Percentiles rank a stretch among this genome's conserved stretches.
Conservation (phyloP, 1,139 yeast species). For the Lodderomyces elongisporus region DNA sequence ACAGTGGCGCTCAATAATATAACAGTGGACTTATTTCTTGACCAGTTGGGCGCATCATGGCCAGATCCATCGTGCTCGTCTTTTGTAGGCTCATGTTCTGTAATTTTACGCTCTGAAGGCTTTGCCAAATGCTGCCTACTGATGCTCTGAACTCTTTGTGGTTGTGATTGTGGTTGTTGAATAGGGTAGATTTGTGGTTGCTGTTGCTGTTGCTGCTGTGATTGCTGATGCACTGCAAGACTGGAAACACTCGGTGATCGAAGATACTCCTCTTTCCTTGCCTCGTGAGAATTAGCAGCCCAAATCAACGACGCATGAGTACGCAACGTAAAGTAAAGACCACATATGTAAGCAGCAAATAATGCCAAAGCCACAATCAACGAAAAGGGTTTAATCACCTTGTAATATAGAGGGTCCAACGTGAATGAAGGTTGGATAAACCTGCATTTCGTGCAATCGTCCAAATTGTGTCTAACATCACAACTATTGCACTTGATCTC, state of each 20-base stretch:
- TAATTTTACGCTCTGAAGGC: neutral
- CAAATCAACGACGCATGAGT: constrained; percentile 97
- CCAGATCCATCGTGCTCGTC: constrained; percentile 45
- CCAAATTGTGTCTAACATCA: constrained; percentile 15
- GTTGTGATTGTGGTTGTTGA: too few relatives aligned
- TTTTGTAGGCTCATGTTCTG: constrained; percentile 9
- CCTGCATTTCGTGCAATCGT: constrained; percentile 67
- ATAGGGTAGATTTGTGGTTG: constrained; percentile 2
- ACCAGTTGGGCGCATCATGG: constrained; percentile 98
- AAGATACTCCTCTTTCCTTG: constrained; percentile 19
- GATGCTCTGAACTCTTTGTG: too few relatives aligned
- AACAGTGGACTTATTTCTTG: constrained; percentile 77
- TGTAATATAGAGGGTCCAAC: constrained; percentile 58
- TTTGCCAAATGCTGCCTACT: too few relatives aligned
- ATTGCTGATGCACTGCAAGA: constrained; percentile 9
- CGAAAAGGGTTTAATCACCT: constrained; percentile 75
- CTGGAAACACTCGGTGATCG: constrained; percentile 34
- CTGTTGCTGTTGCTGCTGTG: constrained; percentile 12
- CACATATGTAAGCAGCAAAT: constrained; percentile 83
- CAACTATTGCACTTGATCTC: constrained; percentile 66
- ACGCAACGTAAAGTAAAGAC: constrained; percentile 85
- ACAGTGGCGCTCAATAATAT: constrained; percentile 81
- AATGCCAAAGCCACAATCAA: constrained; percentile 73
- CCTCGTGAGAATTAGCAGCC: constrained; percentile 55
- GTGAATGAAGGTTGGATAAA: constrained; percentile 71